Base-by-base conservation (phyloP, 2,329 filamentous ascomycete genomes). In the Kalmusia sp. region DNA sequence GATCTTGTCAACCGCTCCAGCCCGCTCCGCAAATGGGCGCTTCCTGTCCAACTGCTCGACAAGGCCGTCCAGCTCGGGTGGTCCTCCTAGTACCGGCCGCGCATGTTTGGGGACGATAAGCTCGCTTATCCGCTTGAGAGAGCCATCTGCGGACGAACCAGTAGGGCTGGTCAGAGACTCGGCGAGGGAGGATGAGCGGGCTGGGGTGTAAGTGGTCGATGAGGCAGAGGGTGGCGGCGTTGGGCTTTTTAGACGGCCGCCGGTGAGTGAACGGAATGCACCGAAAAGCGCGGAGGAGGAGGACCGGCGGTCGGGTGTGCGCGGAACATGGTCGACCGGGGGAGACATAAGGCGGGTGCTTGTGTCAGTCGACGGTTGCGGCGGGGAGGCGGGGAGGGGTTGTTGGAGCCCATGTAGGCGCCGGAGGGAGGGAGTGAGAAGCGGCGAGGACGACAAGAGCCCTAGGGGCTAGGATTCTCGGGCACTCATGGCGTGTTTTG, bases 251-350 rank as follows among this genome's bases (percentile, higher is more conserved):
- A 69, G 61, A 34, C 72, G 72, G 33, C 63, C 64, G 50, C 68
- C 61, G 1, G 74, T 75, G 37, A 76, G 64, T 31, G 63, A 64
- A 51, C 70, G 65, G 57, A 76, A 76, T 59, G 72, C 71, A 37
- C 65, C 68, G 55, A 76, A 69, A 51, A 76, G 65, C 45, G 68
- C 60, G 40, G 71, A 68, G 54, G 72, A 71, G 49, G 74, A 76
- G 59, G 72, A 65, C 52, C 70, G 70, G 52, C 72, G 61, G 54
- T 76, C 70, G 54, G 73, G 73, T 49, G 72, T 73, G 58, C 64
- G 70, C 25, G 71, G 67, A 55, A 57, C 70, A 71, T 74, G 39
- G 54, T 66, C 67, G 34, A 64, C 46, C 37, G 72, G 59, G 44
- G 72, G 70, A 74, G 74, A 72, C 74, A 76, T 76, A 55, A 58